phyloP scores from a whole-genome alignment of 2,329 filamentous ascomycete genomes.

The Samsoniella hepiali region DNA sequence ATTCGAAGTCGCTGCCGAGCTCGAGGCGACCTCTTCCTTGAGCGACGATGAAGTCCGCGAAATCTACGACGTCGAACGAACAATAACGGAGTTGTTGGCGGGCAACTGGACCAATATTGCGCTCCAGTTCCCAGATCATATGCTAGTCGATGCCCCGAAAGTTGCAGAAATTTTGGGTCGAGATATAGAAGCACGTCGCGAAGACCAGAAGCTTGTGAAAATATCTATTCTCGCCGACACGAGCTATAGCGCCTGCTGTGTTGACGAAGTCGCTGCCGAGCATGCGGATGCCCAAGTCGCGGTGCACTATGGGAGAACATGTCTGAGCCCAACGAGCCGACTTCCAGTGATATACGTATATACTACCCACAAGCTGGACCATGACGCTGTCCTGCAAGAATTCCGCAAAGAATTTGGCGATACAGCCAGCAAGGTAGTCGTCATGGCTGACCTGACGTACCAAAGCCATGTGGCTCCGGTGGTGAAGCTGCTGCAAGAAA shows the following conservation, averaged over 20 bases:
- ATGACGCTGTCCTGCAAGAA: slow-evolving; percentile 51
- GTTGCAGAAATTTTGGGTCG: slow-evolving; percentile 60
- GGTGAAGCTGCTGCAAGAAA: slow-evolving; percentile 47
- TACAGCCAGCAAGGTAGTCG: slow-evolving; percentile 60
- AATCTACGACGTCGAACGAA: slow-evolving; percentile 83
- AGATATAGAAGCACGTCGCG: slow-evolving; percentile 26
- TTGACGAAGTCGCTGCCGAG: slow-evolving; percentile 94
- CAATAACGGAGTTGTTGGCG: slow-evolving; percentile 68
- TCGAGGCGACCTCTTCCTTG: slow-evolving; percentile 32
- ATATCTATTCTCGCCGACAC: slow-evolving; percentile 92
- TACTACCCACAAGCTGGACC: slow-evolving; percentile 67
- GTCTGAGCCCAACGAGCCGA: slow-evolving; percentile 82
- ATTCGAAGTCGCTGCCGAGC: slow-evolving; percentile 48
- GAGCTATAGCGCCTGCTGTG: slow-evolving; percentile 94
- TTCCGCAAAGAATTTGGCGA: slow-evolving; percentile 70
- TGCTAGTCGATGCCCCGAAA: slow-evolving; percentile 80
- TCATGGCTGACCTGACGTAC: slow-evolving; percentile 91
- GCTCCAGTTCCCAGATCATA: slow-evolving; percentile 92
- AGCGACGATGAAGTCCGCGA: slow-evolving; percentile 67
- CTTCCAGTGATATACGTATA: slow-evolving; percentile 90
- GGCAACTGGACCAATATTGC: slow-evolving; percentile 75
- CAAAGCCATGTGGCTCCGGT: slow-evolving; percentile 67
- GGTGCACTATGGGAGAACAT: slow-evolving; percentile 90
- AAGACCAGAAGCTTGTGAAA: slow-evolving; percentile 28
- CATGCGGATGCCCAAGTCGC: slow-evolving; percentile 88